Evolutionary conservation across 2,329 filamentous ascomycete genomes (phyloP), one percentile per base, ranked within the genome.

Genomic region (Stagonosporopsis tanaceti): DNA sequence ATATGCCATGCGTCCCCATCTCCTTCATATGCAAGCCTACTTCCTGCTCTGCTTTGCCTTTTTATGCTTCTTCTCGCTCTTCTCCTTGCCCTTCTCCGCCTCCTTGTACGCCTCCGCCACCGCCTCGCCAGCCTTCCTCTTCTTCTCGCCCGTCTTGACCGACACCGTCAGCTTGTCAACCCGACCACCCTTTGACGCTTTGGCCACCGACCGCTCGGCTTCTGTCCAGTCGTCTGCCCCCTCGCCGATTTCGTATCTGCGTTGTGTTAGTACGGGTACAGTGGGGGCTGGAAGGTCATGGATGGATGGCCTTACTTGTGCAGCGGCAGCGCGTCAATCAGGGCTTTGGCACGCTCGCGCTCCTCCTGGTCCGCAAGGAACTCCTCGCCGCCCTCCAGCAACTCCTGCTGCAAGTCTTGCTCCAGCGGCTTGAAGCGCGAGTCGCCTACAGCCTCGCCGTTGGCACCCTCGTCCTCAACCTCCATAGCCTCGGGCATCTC

Each of bases 271-370:
- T 11, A 20, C 7, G 35, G 11, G 8, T 2, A 27, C 1, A 27
- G 8, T 20, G 20, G 20, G 20, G 2, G 20, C 20, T 20, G 20
- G 2, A 20, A 20, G 25, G 11, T 35, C 11, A 32, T 14, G 32
- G 25, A 34, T 32, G 28, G 15, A 7, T 9, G 4, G 5, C 54
- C 89, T 85, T 84, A 94, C 87, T 91, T 89, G 70, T 97, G 92
- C 50, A 98, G 82, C 41, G 94, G 93, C 60, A 98, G 80, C 61
- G 93, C 90, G 80, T 97, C 91, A 70, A 98, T 97, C 64, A 98
- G 81, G 65, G 92, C 91, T 68, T 90, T 87, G 77, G 96, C 92
- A 78, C 94, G 91, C 76, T 91, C 88, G 65, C 86, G 86, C 69
- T 96, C 80, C 24, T 69, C 65, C 24, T 54, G 46, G 57, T 86